These are phyloP conservation scores for Suillus subalutaceus DNA, from an alignment of 768 basidiomycete genomes.

Conservation along the genomic window DNA sequence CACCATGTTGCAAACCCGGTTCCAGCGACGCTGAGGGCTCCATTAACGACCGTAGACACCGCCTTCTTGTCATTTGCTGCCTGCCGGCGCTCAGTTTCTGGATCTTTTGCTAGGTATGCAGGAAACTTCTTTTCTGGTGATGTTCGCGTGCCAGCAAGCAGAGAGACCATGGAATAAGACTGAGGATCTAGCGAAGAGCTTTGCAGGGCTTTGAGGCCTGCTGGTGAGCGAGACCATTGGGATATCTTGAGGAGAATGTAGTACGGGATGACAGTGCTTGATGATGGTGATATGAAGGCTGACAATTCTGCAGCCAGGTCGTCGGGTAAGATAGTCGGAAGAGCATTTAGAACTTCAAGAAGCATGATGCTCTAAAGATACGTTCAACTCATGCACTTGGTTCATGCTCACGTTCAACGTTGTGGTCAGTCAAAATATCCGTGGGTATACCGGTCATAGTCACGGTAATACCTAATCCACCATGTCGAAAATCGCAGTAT, in stretches of 20 bases:
- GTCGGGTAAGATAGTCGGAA: conserved; percentile 49
- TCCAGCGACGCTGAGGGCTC: conserved; percentile 66
- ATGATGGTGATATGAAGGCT: conserved; percentile 36
- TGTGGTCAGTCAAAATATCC: neutral
- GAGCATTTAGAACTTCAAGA: conserved; percentile 45
- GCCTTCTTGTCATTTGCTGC: conserved; percentile 61
- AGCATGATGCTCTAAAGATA: conserved; percentile 76
- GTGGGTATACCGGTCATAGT: neutral
- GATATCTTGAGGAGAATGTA: conserved; percentile 59
- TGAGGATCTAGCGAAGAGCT: conserved; percentile 49
- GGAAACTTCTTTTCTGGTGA: conserved; percentile 77
- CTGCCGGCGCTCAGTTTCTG: conserved; percentile 49
- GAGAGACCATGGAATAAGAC: conserved; percentile 68
- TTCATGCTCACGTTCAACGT: neutral
- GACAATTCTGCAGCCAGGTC: conserved; percentile 46
- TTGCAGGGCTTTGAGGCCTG: conserved; percentile 43
- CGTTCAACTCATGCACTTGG: conserved; percentile 41
- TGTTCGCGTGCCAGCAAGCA: conserved; percentile 79
- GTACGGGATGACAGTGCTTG: conserved; percentile 57
- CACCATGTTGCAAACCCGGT: conserved; percentile 74
- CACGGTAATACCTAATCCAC: neutral
- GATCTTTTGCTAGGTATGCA: conserved; percentile 46
- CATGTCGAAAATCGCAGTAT: neutral
- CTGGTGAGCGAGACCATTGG: conserved; percentile 64
- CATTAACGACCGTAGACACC: conserved; percentile 72